phyloP scores from a whole-genome alignment of 2,329 filamentous ascomycete species.

The Hymenoscyphus repandus region DNA sequence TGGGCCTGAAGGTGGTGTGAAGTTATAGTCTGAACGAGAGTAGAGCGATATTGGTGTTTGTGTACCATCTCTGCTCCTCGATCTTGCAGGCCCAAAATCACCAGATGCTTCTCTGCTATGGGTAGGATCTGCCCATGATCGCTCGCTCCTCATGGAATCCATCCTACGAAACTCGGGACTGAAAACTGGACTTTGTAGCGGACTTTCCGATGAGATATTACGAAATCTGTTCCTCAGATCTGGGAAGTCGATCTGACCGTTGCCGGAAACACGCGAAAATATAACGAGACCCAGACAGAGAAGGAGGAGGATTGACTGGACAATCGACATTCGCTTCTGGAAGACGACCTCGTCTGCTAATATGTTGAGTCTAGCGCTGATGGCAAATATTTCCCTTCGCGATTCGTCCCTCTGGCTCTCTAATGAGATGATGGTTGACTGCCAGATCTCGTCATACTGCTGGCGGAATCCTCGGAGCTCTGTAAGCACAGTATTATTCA shows the following conservation, averaged over 20 bases:
- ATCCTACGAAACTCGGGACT: conserved; percentile 20
- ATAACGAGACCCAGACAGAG: conserved; percentile 84
- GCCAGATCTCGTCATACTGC: conserved; percentile 96
- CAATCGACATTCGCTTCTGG: conserved; percentile 86
- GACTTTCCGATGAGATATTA: conserved; percentile 16
- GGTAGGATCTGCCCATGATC: conserved; percentile 14
- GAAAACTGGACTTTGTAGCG: conserved; percentile 22
- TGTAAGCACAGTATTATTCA: conserved; percentile 82
- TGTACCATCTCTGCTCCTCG: conserved; percentile 15
- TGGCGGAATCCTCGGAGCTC: conserved; percentile 74
- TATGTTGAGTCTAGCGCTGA: conserved; percentile 74
- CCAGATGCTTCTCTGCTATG: conserved; percentile 16
- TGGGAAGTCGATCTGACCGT: conserved; percentile 24
- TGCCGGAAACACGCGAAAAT: conserved; percentile 56
- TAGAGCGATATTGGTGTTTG: conserved; percentile 23
- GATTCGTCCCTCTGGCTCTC: conserved; percentile 84
- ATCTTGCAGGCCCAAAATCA: conserved; percentile 11
- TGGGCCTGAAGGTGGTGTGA: conserved; percentile 6
- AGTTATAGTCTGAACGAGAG: conserved; percentile 14
- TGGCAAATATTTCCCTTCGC: conserved; percentile 74
- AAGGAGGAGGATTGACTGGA: conserved; percentile 82
- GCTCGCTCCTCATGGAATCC: conserved; percentile 4
- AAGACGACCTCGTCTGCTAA: conserved; percentile 89
- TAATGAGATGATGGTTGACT: conserved; percentile 86
- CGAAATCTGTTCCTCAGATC: conserved; percentile 19